Evolutionary conservation across 2,329 filamentous ascomycete genomes (phyloP).

Genomic region (Colletotrichum chrysophilum): DNA sequence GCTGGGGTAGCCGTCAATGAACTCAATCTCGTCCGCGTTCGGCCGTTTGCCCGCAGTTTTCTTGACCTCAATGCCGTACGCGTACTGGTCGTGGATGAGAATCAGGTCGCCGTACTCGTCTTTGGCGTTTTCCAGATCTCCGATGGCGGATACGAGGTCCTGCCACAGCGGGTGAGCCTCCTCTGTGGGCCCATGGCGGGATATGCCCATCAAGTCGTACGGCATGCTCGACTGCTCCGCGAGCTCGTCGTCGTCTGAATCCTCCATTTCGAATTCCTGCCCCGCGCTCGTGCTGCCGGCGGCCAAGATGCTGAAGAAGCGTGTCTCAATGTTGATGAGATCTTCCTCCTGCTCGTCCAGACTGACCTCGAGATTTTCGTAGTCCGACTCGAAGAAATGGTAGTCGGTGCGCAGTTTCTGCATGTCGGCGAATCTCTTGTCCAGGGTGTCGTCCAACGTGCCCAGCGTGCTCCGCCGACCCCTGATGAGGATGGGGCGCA

Average conservation of each 20-base stretch:
- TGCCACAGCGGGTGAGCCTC: constrained; percentile 54
- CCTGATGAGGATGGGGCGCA: constrained; percentile 40
- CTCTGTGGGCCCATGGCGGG: constrained; percentile 35
- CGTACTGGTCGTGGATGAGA: constrained; percentile 40
- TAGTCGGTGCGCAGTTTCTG: constrained; percentile 43
- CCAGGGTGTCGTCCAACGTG: constrained; percentile 28
- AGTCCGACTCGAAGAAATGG: constrained; percentile 37
- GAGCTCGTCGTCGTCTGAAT: constrained; percentile 11
- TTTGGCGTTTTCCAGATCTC: constrained; percentile 50
- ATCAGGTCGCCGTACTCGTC: constrained; percentile 53
- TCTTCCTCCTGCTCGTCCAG: constrained; percentile 41
- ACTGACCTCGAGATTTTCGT: constrained; percentile 38
- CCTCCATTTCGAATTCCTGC: not conserved
- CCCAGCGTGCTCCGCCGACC: constrained; percentile 23
- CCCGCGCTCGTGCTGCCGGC: not conserved
- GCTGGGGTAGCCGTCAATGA: constrained; percentile 46
- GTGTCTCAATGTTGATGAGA: constrained; percentile 39
- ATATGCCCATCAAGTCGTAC: constrained; percentile 39
- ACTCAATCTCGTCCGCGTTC: constrained; percentile 45
- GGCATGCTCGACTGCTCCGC: constrained; percentile 29
- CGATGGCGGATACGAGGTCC: constrained; percentile 46
- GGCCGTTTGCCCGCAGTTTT: constrained; percentile 30
- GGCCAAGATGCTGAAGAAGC: constrained; percentile 42
- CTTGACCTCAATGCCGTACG: constrained; percentile 41
- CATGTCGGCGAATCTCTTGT: constrained; percentile 37